Base-by-base conservation (phyloP, 2,329 filamentous ascomycete genomes). In the Fusarium staphyleae region DNA sequence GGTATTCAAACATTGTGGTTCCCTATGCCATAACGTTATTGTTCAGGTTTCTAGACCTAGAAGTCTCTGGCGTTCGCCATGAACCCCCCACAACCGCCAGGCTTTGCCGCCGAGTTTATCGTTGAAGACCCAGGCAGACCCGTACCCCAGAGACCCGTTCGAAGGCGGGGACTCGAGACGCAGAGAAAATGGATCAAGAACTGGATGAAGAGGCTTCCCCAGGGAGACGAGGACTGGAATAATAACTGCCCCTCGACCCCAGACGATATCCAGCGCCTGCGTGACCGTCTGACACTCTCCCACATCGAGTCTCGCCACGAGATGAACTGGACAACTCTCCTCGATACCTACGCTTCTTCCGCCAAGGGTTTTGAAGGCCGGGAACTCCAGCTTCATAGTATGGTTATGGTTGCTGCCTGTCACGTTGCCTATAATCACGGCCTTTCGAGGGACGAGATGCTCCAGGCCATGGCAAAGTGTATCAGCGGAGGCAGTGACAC, bases 151-250 rank as follows among this genome's bases (percentile, higher is more conserved):
- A 64, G 60, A 22, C 60, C 63, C 32, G 53, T 64, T 14, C 63
- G 63, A 33, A 63, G 63, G 43, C 49, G 63, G 30, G 63, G 63
- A 30, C 52, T 66, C 44, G 65, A 65, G 32, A 63, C 63, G 28
- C 63, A 65, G 22, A 62, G 63, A 33, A 66, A 54, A 66, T 66
- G 63, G 63, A 59, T 66, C 19, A 55, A 29, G 41, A 60, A 63
- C 29, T 66, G 63, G 63, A 59, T 66, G 61, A 62, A 63, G 37
- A 64, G 63, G 22, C 46, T 66, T n/a, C 63, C 63, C 11, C 63
- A 66, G 36, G 63, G 63, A 30, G 61, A 66, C n/a, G 63, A 65
- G 48, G 63, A 66, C 30, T 66, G 63, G 63, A 56, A 66, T 34
- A 66, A 66, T 37, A 66, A 66, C 50, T 58, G 48, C 35, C 63